phyloP scores from a whole-genome alignment of 2,329 filamentous ascomycete genomes.

The Dactylonectria estremocensis region DNA sequence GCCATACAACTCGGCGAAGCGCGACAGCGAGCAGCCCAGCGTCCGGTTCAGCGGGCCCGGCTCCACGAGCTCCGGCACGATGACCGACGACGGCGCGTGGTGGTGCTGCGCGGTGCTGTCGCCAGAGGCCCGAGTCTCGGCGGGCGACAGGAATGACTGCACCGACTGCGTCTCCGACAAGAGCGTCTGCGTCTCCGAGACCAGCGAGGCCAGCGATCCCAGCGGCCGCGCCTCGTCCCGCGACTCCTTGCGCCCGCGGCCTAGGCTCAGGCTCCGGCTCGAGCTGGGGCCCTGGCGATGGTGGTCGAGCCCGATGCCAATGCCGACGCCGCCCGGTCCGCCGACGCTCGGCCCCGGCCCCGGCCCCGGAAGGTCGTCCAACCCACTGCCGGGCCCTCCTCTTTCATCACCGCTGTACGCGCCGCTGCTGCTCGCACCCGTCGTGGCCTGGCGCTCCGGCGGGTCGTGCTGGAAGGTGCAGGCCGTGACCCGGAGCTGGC shows the following conservation, averaged over 20 bases:
- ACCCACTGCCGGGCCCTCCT: background rate
- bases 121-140: slow-evolving; percentile 45
- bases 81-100: slow-evolving; percentile 39
- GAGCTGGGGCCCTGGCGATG: slow-evolving; percentile 12
- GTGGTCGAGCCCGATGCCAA: background rate
- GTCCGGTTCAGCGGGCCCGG: slow-evolving; percentile 40
- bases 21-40: slow-evolving; percentile 44
- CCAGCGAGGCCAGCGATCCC: background rate
- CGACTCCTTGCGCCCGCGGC: slow-evolving; percentile 43
- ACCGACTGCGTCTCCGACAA: slow-evolving; percentile 42
- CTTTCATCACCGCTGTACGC: slow-evolving; percentile 40
- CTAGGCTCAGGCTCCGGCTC: slow-evolving; percentile 31
- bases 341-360: background rate
- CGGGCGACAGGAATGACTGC: slow-evolving; percentile 45
- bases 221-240: slow-evolving; percentile 45
- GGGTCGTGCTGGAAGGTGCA: slow-evolving; percentile 52
- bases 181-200: slow-evolving; percentile 42
- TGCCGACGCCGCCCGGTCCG: too few species aligned
- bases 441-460: slow-evolving; percentile 45
- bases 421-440: slow-evolving; percentile 33
- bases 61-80: slow-evolving; percentile 33
- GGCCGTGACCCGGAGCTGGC: slow-evolving; percentile 46
- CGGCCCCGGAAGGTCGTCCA: too few species aligned
- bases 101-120: slow-evolving; percentile 37
- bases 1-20: slow-evolving; percentile 53